Evolutionary conservation across 139 green algal species (phyloP), one percentile per base, ranked within the genome.

Genomic region (Tetradesmus obliquus): DNA sequence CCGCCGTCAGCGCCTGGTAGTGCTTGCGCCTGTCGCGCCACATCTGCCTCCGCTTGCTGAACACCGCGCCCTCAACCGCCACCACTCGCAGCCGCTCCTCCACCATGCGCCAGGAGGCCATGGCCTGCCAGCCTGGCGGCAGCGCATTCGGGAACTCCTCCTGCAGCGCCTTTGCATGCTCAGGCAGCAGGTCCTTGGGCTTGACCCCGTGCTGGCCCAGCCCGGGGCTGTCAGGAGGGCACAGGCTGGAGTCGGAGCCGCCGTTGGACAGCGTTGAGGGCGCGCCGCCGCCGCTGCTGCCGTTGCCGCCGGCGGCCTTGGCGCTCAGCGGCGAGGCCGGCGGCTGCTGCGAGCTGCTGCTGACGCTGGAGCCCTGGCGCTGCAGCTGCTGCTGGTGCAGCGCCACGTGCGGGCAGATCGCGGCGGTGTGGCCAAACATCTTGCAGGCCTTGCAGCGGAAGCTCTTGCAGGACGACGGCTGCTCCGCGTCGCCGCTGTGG

Each of bases 41-140:
- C 86, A 90, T 90, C 86, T 90, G 86, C 7, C 86, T 17, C 5
- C 86, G 86, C 86, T 90, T 90, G 86, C 86, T 90, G 86, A 90
- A 90, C 19, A 90, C 86, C 15, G 86, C 86, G 15, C 86, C 86
- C 86, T 90, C 86, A 13, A 90, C 86, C 4, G 86, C 86, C 22
- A 90, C 86, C 55, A 90, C 86, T 3, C 86, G 45, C 69, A 90
- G 60, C 5, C 86, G 86, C 71, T 90, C 86, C 71, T 90, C 86
- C 51, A 90, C 86, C 86, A 90, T 90, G 4, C 86, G 69, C 86
- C 86, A 90, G 71, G 86, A 90, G 53, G 32, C 86, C 86, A 90
- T 90, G 53, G 71, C 53, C 71, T 90, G 86, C 86, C 86, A 90
- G 71, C 86, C 86, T n/a, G 86, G 86, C 19, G 86, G 86, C 69